Evolutionary conservation across 768 basidiomycete species (phyloP), one percentile per base, ranked within the genome.

Genomic region (Xanthoconium stramineum): DNA sequence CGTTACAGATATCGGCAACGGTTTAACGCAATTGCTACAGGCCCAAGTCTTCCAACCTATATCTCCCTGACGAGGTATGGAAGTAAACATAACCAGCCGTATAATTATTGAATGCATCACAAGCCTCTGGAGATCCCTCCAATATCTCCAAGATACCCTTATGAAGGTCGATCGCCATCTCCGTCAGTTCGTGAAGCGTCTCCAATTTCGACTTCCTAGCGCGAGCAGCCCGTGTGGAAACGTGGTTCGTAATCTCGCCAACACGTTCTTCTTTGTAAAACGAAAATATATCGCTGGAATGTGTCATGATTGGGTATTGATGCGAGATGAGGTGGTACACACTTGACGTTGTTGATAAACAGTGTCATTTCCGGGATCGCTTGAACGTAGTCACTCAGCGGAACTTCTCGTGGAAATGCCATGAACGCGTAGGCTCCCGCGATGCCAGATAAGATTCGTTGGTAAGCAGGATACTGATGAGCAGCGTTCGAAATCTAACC

Each of bases 231-330:
- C 70, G 50, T 17, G 66, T 58, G 2, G 76, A 75, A 37, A 77
- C 60, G 35, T 65, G 70, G 56, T 76, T 77, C 35, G 67, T 65
- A 3, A 57, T 56, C 50, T 78, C 77, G 0, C 69, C 72, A 0
- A 51, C 66, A 2, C 63, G 52, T 46, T 78, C 76, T 65, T 78
- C 77, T 53, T 78, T 70, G 53, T 77, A 74, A 52, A 77, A 77
- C 0, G 72, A 77, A 3, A 76, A 58, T 24, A 77, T 60, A 39
- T 78, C 77, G 50, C 76, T 77, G 19, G 36, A 62, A 35, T 4
- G 20, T 2, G 17, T 28, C 20, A 12, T 55, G 6, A 46, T 13
- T 17, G 17, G 4, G 3, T 3, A 35, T 20, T n/a, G 9, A 45
- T 7, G 4, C n/a, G 17, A 28, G 20, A 30, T 29, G 35, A 2